Evolutionary conservation across 2,329 filamentous ascomycete genomes (phyloP).

Genomic region (Endoconidiophora laricicola): DNA sequence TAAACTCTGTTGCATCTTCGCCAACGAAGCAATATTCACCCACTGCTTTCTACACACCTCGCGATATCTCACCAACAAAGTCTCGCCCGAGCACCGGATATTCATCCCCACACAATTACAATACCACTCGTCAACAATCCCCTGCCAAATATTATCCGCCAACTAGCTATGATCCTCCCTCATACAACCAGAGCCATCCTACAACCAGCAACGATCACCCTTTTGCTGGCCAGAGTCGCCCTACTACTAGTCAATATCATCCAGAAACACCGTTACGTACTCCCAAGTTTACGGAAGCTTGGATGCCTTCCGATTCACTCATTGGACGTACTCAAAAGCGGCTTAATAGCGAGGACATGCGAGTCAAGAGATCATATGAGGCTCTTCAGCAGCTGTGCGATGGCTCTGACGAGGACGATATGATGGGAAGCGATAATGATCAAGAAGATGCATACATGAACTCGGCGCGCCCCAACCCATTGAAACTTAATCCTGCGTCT

Average conservation of each 20-base stretch:
- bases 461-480: slow-evolving; percentile 36
- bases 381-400: slow-evolving; percentile 29
- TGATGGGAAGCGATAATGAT: slow-evolving; percentile 20
- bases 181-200: slow-evolving; percentile 7
- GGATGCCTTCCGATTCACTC: slow-evolving; percentile 37
- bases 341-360: slow-evolving; percentile 23
- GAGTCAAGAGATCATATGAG: slow-evolving; percentile 26
- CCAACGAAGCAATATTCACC: slow-evolving; percentile 4
- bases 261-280: slow-evolving; percentile 20
- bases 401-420: slow-evolving; percentile 24
- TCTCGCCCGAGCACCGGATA: slow-evolving; percentile 17
- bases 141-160: slow-evolving; percentile 11
- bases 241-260: slow-evolving; percentile 1
- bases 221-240: background rate
- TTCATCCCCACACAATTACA: background rate
- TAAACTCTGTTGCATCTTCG: slow-evolving; percentile 28
- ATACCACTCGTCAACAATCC: background rate
- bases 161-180: slow-evolving; percentile 4
- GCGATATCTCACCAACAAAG: slow-evolving; percentile 6
- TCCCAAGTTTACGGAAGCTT: slow-evolving; percentile 36
- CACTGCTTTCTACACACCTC: slow-evolving; percentile 5
- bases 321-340: slow-evolving; percentile 37
- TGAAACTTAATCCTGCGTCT: too few species aligned
- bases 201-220: background rate
- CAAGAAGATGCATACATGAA: slow-evolving; percentile 29